phyloP scores from a whole-genome alignment of 169 alveolate species.

The Plasmodium reichenowi region DNA sequence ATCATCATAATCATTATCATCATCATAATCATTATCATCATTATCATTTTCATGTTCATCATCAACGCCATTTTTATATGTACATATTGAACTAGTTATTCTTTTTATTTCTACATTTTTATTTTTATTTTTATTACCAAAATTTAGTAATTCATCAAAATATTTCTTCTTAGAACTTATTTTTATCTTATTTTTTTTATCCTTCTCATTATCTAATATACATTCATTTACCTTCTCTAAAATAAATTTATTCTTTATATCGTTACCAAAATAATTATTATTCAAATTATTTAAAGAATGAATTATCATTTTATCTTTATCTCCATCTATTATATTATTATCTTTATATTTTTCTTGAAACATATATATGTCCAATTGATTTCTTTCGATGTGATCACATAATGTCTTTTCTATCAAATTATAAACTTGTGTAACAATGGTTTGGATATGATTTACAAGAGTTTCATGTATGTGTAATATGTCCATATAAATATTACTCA shows the following conservation, averaged over 20 bases:
- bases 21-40: no score
- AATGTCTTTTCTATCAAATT: constrained; percentile 22
- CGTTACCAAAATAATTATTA: background rate
- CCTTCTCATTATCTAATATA: background rate
- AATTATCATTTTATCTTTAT: background rate
- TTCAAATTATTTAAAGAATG: background rate
- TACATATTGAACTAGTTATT: no score
- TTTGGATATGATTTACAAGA: constrained; percentile 51
- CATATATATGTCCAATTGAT: background rate
- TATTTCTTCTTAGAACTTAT: no score
- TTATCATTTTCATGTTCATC: no score
- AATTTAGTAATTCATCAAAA: no score
- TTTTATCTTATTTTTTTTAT: no score
- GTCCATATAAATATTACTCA: constrained; percentile 44
- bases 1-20: no score
- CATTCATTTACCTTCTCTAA: background rate
- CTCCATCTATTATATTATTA: background rate
- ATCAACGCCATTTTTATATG: no score
- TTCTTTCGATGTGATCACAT: constrained; percentile 1
- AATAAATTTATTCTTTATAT: background rate
- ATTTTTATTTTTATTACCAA: no score
- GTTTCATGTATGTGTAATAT: constrained; percentile 58
- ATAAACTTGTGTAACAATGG: constrained; percentile 33
- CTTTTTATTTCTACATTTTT: no score
- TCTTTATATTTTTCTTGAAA: background rate